Base-by-base conservation (phyloP, 2,329 filamentous ascomycete species). In the Coniochaeta prunicola region DNA sequence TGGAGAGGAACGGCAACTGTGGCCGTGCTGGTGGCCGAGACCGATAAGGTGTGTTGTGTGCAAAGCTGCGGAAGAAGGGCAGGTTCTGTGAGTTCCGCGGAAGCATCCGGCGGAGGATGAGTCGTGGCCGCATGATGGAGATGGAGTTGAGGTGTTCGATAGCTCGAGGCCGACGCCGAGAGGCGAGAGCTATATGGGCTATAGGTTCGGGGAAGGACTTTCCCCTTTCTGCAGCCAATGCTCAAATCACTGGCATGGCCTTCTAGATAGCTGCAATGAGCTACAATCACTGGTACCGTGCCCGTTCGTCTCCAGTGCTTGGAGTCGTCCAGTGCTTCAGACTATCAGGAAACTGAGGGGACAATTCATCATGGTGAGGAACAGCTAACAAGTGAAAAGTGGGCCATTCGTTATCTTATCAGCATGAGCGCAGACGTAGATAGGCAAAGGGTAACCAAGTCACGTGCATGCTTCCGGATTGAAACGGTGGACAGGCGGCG, bases 1-100 rank as follows among this genome's bases (percentile, higher is more conserved):
- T 73, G 34, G 73, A 76, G 69, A 80, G 79, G 68, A 79, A 87
- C 58, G 77, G 81, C n/a, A 73, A 74, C 67, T 74, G 80, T 58
- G 71, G 82, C 59, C 74, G 76, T 50, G 57, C 57, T 24, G 62
- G 60, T 4, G 61, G 61, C 59, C 70, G 64, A 64, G 68, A 66
- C 61, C 75, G 34, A 67, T 59, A 71, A 28, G 80, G 74, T 8
- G 82, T 76, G 62, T 82, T 79, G 63, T 85, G 80, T 56, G 89
- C 82, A 73, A 89, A 90, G 34, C 83, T 62, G 53, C 70, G 71
- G 54, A 64, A 57, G 36, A 59, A 28, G 61, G 61, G 40, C 57
- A 42, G 59, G 53, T 55, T 60, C 33, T 56, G 58, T 57, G 59
- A 28, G 9, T 58, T 59, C 56, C 62, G 64, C 26, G 64, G 65